Conservation (phyloP, 1,284 basidiomycete genomes). For the Boletus semigastroideus region DNA sequence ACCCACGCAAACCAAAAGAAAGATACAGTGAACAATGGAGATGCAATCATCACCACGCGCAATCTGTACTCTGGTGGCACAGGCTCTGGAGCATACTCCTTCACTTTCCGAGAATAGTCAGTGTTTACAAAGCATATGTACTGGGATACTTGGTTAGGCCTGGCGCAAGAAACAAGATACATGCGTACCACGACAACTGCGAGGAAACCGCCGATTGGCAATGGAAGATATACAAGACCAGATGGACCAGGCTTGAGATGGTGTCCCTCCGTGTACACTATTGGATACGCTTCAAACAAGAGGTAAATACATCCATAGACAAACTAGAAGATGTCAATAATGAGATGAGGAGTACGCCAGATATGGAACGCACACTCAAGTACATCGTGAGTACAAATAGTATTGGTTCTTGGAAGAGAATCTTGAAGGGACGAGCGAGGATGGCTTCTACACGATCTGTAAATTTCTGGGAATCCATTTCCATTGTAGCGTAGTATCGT, state of each 20-base stretch:
- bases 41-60: conserved; percentile 51
- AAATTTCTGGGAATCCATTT: conserved; percentile 42
- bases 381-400: conserved; percentile 70
- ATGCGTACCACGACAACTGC: conserved; percentile 43
- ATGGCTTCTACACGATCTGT: conserved; percentile 46
- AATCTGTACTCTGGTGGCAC: conserved; percentile 71
- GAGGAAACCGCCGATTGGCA: conserved; percentile 53
- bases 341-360: conserved; percentile 15
- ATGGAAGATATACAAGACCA: conserved; percentile 54
- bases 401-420: conserved; percentile 79
- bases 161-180: conserved; percentile 33
- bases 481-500: conserved; percentile 56
- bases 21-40: conserved; percentile 54
- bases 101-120: conserved; percentile 47
- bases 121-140: conserved; percentile 55
- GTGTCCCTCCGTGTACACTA: conserved; percentile 55
- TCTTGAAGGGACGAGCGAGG: conserved; percentile 62
- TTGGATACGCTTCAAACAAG: conserved; percentile 58
- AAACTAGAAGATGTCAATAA: conserved; percentile 42
- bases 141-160: conserved; percentile 28
- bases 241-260: conserved; percentile 49
- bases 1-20: conserved; percentile 71
- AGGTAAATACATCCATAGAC: conserved; percentile 65
- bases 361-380: conserved; percentile 48
- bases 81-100: conserved; percentile 47